A percentile compares a stretch with the other conserved stretches of the same genome.
Conservation (phyloP, 1,139 yeast genomes). For the Kurtzmaniella quercitrusa region DNA sequence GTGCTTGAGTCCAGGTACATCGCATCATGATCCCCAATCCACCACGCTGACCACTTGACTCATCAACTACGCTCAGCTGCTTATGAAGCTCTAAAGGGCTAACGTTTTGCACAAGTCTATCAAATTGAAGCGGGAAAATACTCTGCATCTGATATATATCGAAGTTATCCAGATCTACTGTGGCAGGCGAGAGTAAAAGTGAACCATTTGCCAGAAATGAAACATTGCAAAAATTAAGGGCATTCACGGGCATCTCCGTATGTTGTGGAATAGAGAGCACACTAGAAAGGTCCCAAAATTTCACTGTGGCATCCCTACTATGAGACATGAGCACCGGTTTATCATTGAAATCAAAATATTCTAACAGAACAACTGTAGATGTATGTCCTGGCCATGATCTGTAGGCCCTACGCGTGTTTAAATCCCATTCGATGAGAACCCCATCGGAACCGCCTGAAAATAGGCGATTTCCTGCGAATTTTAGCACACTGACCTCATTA, state of each 20-base stretch:
- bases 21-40: conserved; percentile 58
- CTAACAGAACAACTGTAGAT: conserved; percentile 40
- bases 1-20: conserved; percentile 26
- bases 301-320: conserved; percentile 49
- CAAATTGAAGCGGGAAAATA: conserved; percentile 1
- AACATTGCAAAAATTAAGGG: conserved; percentile 55
- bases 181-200: conserved; percentile 42
- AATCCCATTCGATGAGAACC: conserved; percentile 49
- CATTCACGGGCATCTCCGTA: conserved; percentile 42
- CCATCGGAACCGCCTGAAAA: conserved; percentile 48
- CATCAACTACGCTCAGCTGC: conserved; percentile 8
- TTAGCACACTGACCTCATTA: conserved; percentile 12
- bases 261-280: neutral
- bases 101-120: conserved; percentile 16
- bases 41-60: conserved; percentile 20
- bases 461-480: conserved; percentile 5
- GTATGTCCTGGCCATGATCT: conserved; percentile 49
- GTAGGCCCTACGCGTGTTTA: conserved; percentile 38
- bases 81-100: conserved; percentile 13
- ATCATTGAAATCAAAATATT: conserved; percentile 25
- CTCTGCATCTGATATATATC: conserved; percentile 41
- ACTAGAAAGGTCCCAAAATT: conserved; percentile 40
- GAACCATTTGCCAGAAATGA: conserved; percentile 20
- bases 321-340: conserved; percentile 38
- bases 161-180: conserved; percentile 48